Evolutionary conservation across 75 land plant genomes (phyloP), one percentile per base, ranked within the genome.

Genomic region (Isoetes taiwanensis): DNA sequence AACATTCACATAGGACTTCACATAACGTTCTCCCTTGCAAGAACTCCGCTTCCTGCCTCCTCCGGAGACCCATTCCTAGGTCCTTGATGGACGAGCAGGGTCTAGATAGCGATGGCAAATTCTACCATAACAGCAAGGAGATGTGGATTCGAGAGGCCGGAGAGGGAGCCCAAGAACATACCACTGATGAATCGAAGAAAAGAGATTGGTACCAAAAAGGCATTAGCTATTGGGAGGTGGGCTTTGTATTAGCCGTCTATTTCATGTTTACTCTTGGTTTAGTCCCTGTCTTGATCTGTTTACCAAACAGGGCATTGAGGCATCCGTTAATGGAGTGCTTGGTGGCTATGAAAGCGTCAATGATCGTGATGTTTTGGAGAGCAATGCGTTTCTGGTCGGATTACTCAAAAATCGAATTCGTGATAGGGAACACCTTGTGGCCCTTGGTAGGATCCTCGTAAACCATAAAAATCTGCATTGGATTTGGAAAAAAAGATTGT

Each of bases 261-360:
- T 56, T 56, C 43, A 52, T 4, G 31, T 57, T 57, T 43, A 28
- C 3, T n/a, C 5, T 2, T 25, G 63, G 2, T 23, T 43, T 53
- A 3, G 8, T 2, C 12, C 2, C 29, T 33, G 42, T 1, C 54
- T 32, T 59, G 50, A 8, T 8, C 30, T 24, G 19, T 6, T 57
- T 11, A 5, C 55, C 27, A 23, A 16, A 57, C 64, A 90, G 95
- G 82, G 84, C 20, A 84, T 89, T 61, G 97, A 94, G 64, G 96
- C 99, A 11, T 77, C 90, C 0, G 84, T 94, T 20, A 80, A 94
- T 73, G 96, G 99, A 2, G 99, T 94, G 1, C 43, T 94, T 66
- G 99, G 99, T 1, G 99, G 99, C 1, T 94, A 79, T 43, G 99
- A 90, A 20, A 76, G 72, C 46, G 82, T 94, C 39, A 82, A 80